phyloP scores from a whole-genome alignment of 148 eudicot genomes.

The Fagopyrum esculentum region DNA sequence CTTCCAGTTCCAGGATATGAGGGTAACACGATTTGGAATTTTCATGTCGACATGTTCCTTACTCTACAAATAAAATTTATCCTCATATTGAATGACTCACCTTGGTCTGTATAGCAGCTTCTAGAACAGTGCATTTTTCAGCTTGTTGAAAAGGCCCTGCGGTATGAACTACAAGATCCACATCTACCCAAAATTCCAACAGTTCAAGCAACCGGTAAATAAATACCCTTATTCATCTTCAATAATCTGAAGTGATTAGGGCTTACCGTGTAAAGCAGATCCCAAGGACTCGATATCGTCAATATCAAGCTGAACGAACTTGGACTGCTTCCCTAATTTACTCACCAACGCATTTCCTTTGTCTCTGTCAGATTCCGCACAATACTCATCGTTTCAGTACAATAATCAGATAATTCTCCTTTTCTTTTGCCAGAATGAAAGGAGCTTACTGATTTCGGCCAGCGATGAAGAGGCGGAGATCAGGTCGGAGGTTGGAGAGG shows the following conservation, averaged over 20 bases:
- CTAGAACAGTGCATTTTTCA: slow-evolving; percentile 74
- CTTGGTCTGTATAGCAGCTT: slow-evolving; percentile 95
- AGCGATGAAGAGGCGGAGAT: slow-evolving; percentile 54
- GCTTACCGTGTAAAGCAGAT: slow-evolving; percentile 51
- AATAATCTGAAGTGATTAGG: not conserved
- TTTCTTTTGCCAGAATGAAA: slow-evolving; percentile 1
- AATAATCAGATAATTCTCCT: not conserved
- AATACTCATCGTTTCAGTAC: not conserved
- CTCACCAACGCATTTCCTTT: slow-evolving; percentile 72
- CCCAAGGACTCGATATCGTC: slow-evolving; percentile 44
- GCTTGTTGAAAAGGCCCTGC: slow-evolving; percentile 98
- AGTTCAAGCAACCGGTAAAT: not conserved
- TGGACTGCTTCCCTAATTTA: slow-evolving; percentile 61
- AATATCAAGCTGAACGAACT: slow-evolving; percentile 61
- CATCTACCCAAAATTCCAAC: slow-evolving; percentile 44
- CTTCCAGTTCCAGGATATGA: not conserved
- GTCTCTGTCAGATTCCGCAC: slow-evolving; percentile 46
- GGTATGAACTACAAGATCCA: slow-evolving; percentile 86
- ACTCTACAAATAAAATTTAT: not conserved
- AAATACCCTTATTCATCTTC: not conserved
- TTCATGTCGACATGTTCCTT: not conserved
- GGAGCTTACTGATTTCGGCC: slow-evolving; percentile 63
- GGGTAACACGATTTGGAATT: not conserved
- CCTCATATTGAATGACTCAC: slow-evolving; percentile 40
- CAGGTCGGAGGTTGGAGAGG: slow-evolving; percentile 61